Evolutionary conservation across 1,284 basidiomycete genomes (phyloP).

Genomic region (Pyrrhoderma lamaoense): DNA sequence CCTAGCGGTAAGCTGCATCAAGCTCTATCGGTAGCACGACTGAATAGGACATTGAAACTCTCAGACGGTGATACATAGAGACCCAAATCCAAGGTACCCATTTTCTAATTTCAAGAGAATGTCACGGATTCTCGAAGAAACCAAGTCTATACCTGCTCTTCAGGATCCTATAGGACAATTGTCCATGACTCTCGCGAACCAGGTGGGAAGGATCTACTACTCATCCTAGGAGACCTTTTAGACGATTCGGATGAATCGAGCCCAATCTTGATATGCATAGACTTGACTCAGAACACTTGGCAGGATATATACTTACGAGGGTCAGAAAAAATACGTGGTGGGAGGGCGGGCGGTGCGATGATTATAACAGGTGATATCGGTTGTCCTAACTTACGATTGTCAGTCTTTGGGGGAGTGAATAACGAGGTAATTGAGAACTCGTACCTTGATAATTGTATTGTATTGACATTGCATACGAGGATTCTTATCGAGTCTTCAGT

Average conservation of each 20-base stretch:
- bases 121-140: too few relatives aligned
- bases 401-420: slow-evolving; percentile 9
- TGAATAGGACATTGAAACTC: too few relatives aligned
- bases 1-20: not conserved
- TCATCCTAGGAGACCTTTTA: slow-evolving; percentile 3
- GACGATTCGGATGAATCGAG: too few relatives aligned
- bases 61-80: not conserved
- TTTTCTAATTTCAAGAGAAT: too few relatives aligned
- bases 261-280: slow-evolving; percentile 7
- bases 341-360: slow-evolving; percentile 1
- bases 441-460: too few relatives aligned
- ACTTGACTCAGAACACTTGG: slow-evolving; percentile 7
- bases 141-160: not conserved
- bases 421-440: not conserved
- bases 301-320: slow-evolving; percentile 2
- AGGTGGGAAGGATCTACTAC: not conserved
- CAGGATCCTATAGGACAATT: slow-evolving; percentile 2
- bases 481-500: too few relatives aligned
- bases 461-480: too few relatives aligned
- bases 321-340: not conserved
- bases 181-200: not conserved
- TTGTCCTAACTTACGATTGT: not conserved
- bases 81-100: too few relatives aligned
- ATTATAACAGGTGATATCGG: not conserved
- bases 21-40: too few relatives aligned